A percentile compares a stretch with the other conserved stretches of the same genome.
These are phyloP conservation scores for Exserohilum rostratum DNA, from an alignment of 2,329 filamentous ascomycete species.

Conservation along the genomic window DNA sequence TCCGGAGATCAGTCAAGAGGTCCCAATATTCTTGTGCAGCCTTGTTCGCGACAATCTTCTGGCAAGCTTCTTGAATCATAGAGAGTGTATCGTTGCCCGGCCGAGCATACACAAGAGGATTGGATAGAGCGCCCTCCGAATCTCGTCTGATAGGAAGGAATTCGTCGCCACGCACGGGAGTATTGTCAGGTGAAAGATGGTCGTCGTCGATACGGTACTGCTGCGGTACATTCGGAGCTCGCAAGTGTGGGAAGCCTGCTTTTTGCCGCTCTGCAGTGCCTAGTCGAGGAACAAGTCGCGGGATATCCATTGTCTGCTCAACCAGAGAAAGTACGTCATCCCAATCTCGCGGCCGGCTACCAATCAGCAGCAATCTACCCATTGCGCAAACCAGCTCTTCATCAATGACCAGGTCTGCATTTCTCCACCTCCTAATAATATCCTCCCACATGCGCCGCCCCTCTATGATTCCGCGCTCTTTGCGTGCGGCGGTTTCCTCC, in stretches of 20 bases:
- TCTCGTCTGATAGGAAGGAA: slow-evolving; percentile 34
- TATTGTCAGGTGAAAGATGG: slow-evolving; percentile 32
- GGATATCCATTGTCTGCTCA: slow-evolving; percentile 81
- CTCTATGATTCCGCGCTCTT: slow-evolving; percentile 63
- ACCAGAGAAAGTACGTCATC: slow-evolving; percentile 76
- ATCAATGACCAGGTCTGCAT: slow-evolving; percentile 73
- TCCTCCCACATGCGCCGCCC: slow-evolving; percentile 82
- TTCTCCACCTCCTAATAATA: slow-evolving; percentile 75
- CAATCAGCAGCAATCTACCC: slow-evolving; percentile 75
- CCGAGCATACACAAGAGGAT: slow-evolving; percentile 50
- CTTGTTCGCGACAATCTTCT: slow-evolving; percentile 64
- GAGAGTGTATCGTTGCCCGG: slow-evolving; percentile 67
- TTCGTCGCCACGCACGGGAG: slow-evolving; percentile 35
- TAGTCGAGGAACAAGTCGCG: slow-evolving; percentile 57
- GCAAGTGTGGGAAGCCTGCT: slow-evolving; percentile 41
- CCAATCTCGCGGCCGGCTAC: slow-evolving; percentile 65
- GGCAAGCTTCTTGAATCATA: slow-evolving; percentile 69
- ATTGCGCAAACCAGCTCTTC: slow-evolving; percentile 81
- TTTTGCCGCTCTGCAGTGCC: slow-evolving; percentile 36
- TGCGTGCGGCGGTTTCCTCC: slow-evolving; percentile 34
- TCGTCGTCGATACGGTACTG: slow-evolving; percentile 37
- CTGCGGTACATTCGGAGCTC: slow-evolving; percentile 40
- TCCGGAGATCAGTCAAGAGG: slow-evolving; percentile 62
- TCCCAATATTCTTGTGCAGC: slow-evolving; percentile 81
- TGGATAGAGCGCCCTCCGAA: slow-evolving; percentile 28